These are phyloP conservation scores for Orbilia ellipsospora DNA, from an alignment of 2,329 filamentous ascomycete genomes.

Conservation along the genomic window DNA sequence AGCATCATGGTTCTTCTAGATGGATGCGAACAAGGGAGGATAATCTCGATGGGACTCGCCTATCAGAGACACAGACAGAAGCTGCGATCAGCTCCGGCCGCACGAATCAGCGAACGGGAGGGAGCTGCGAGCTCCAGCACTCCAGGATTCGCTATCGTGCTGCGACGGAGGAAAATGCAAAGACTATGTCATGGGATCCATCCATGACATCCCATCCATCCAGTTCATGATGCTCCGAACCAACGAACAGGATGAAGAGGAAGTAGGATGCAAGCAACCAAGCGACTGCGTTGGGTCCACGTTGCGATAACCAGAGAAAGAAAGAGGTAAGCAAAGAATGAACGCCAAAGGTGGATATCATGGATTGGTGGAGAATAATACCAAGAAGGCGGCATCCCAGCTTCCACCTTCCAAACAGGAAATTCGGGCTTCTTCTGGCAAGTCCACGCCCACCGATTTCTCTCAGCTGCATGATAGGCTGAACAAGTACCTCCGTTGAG, in stretches of 20 bases:
- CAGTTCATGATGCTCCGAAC: slow-evolving; percentile 16
- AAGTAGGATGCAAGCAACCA: not conserved
- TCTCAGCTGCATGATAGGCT: slow-evolving; percentile 3
- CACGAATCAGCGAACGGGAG: slow-evolving; percentile 16
- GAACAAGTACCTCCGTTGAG: too few relatives aligned
- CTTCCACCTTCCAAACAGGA: slow-evolving; percentile 52
- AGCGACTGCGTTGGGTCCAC: slow-evolving; percentile 23
- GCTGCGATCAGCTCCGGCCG: slow-evolving; percentile 35
- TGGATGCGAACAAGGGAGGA: slow-evolving; percentile 11
- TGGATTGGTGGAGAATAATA: not conserved
- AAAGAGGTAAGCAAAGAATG: slow-evolving; percentile 15
- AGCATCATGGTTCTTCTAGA: slow-evolving; percentile 35
- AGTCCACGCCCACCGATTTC: slow-evolving; percentile 30
- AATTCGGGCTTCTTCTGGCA: slow-evolving; percentile 44
- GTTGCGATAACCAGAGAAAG: slow-evolving; percentile 12
- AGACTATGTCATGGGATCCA: slow-evolving; percentile 38
- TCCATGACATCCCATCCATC: too few relatives aligned
- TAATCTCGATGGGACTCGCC: slow-evolving; percentile 28
- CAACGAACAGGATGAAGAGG: slow-evolving; percentile 5
- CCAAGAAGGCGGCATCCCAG: slow-evolving; percentile 11
- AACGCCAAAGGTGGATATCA: slow-evolving; percentile 33
- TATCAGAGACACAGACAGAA: slow-evolving; percentile 43
- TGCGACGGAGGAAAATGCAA: slow-evolving; percentile 5
- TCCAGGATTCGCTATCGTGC: not conserved
- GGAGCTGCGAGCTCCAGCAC: slow-evolving; percentile 35